Evolutionary conservation across 1,284 basidiomycete species (phyloP), one percentile per base, ranked within the genome.

Genomic region (Stereum hirsutum): DNA sequence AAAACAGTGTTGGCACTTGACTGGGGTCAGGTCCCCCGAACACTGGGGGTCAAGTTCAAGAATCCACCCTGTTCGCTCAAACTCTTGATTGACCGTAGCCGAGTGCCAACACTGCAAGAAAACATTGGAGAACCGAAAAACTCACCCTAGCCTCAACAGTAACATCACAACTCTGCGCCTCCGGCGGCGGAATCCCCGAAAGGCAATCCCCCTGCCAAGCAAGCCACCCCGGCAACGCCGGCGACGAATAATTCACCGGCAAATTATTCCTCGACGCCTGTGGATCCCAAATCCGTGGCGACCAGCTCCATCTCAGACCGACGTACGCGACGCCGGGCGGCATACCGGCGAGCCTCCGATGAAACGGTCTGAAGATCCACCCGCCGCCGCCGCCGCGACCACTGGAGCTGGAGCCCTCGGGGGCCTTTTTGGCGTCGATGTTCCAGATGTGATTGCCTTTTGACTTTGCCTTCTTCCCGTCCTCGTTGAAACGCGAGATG

Each of bases 401-500:
- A n/a, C n/a, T n/a, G n/a, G n/a, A n/a, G n/a, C n/a, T n/a, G n/a
- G n/a, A n/a, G n/a, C n/a, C n/a, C 28, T 89, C 84, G 8, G 68
- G 61, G 7, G 65, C 57, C 57, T 93, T 97, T 65, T 85, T 91
- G 15, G 93, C 96, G 55, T 98, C 92, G 40, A 99, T 87, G 58
- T 94, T 95, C 96, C 96, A 99, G 52, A 99, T 96, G 59, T 99
- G 95, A 63, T 99, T 99, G 42, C 96, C 96, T 70, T 98, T 98
- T 42, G 92, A 95, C 67, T 99, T 99, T 26, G 94, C 90, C 68
- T 99, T 99, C 65, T 97, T 97, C 27, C 93, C 96, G 61, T 99
- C 96, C 57, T 98, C 93, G 61, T 99, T 99, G 74, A 95, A 99
- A 23, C 96, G 87, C 36, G 94, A 87, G 57, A 99, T 99, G 57